Percentiles rank a stretch among this genome's conserved stretches.
These are phyloP conservation scores for Borealophlyctis nickersoniae DNA, from an alignment of 192 early-diverging fungal species.

Conservation along the genomic window DNA sequence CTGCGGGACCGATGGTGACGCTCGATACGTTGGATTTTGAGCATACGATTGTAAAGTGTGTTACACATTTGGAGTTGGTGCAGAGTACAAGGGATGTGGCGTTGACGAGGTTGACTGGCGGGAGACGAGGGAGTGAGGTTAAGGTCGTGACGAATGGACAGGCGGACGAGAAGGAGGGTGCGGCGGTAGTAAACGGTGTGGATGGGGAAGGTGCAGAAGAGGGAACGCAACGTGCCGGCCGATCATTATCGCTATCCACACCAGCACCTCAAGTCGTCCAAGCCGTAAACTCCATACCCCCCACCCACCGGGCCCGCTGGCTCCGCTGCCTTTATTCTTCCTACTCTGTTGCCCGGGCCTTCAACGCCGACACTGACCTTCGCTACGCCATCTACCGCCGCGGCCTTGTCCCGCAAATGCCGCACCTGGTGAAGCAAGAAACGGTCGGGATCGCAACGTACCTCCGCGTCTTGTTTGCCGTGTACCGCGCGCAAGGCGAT, in stretches of 20 bases:
- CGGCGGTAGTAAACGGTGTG: not conserved
- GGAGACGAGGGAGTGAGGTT: constrained; percentile 13
- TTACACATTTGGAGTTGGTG: constrained; percentile 51
- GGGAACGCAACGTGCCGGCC: not conserved
- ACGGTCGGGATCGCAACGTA: constrained; percentile 51
- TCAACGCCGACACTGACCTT: constrained; percentile 74
- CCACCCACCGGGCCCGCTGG: constrained; percentile 24
- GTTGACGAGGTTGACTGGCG: constrained; percentile 15
- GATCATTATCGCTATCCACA: not conserved
- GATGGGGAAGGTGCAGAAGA: not conserved
- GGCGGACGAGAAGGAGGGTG: too few species aligned
- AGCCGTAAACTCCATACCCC: constrained; percentile 37
- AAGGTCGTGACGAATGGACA: too few species aligned
- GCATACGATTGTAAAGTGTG: constrained; percentile 51
- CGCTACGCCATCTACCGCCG: constrained; percentile 75
- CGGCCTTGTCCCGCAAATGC: constrained; percentile 85
- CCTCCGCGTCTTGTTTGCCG: constrained; percentile 47
- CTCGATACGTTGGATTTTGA: constrained; percentile 52
- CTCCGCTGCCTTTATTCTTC: constrained; percentile 50
- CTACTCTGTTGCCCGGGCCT: constrained; percentile 75
- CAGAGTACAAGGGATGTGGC: constrained; percentile 41
- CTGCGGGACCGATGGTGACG: constrained; percentile 29
- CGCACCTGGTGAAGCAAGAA: constrained; percentile 90
- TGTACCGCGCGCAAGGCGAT: constrained; percentile 34
- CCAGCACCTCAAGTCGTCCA: not conserved